Percentiles rank a stretch among this genome's conserved stretches.
These are phyloP conservation scores for Wickerhamiella lipophila DNA, from an alignment of 805 yeast genomes.

Conservation along the genomic window DNA sequence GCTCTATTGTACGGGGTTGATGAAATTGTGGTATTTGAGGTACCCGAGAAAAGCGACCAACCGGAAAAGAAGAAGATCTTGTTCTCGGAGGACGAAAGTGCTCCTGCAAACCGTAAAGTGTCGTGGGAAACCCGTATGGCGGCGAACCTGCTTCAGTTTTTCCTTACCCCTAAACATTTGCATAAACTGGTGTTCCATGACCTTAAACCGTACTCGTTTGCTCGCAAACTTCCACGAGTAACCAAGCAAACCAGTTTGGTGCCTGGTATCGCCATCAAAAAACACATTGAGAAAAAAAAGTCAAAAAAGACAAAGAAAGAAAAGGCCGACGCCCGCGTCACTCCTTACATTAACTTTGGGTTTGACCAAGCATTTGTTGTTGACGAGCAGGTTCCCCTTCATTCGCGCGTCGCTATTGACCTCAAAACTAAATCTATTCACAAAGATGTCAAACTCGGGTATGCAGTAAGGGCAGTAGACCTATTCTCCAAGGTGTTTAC, in stretches of 20 bases:
- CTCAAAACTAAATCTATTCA: constrained; percentile 48
- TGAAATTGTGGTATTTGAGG: constrained; percentile 61
- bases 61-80: constrained; percentile 25
- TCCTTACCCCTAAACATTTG: constrained; percentile 75
- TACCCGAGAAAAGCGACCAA: constrained; percentile 26
- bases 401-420: constrained; percentile 75
- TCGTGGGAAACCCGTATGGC: constrained; percentile 20
- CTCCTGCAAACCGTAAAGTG: constrained; percentile 14
- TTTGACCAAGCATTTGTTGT: constrained; percentile 46
- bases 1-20: constrained; percentile 57
- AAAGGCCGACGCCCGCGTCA: constrained; percentile 40
- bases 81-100: constrained; percentile 19
- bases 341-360: constrained; percentile 72
- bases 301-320: constrained; percentile 38
- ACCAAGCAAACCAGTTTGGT: constrained; percentile 31
- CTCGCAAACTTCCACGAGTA: constrained; percentile 56
- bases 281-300: constrained; percentile 31
- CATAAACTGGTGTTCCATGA: constrained; percentile 49
- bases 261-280: constrained; percentile 52
- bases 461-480: constrained; percentile 55
- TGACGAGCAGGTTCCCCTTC: constrained; percentile 49
- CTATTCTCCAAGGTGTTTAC: constrained; percentile 55
- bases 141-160: constrained; percentile 62
- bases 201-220: constrained; percentile 39
- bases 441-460: constrained; percentile 48